Evolutionary conservation across 1,284 basidiomycete species (phyloP).

Genomic region (Nidula niveotomentosa): DNA sequence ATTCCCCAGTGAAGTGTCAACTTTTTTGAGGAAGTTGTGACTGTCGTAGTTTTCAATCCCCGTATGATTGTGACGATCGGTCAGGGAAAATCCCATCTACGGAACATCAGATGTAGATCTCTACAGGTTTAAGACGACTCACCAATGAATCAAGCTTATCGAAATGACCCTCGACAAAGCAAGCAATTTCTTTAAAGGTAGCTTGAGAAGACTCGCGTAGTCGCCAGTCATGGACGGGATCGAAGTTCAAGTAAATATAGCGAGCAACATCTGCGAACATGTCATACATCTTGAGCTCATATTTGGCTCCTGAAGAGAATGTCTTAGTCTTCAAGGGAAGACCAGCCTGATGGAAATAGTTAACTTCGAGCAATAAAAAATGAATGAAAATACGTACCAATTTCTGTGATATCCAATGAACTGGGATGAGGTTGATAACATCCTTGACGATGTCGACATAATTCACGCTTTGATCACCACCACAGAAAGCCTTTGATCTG

Average conservation of each 20-base stretch:
- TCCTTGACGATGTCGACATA: slow-evolving; percentile 72
- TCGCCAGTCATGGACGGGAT: slow-evolving; percentile 58
- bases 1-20: slow-evolving; percentile 13
- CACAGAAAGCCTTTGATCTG: slow-evolving; percentile 30
- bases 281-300: slow-evolving; percentile 47
- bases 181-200: slow-evolving; percentile 40
- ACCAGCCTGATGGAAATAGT: slow-evolving; percentile 33
- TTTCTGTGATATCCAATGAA: slow-evolving; percentile 63
- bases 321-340: slow-evolving; percentile 59
- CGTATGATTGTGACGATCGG: slow-evolving; percentile 12
- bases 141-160: slow-evolving; percentile 15
- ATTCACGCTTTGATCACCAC: slow-evolving; percentile 28
- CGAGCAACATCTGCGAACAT: slow-evolving; percentile 55
- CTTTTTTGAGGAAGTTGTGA: slow-evolving; percentile 22
- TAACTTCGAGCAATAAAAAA: neutral
- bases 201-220: slow-evolving; percentile 38
- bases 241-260: slow-evolving; percentile 60
- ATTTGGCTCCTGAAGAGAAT: slow-evolving; percentile 46
- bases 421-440: slow-evolving; percentile 66
- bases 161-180: slow-evolving; percentile 41
- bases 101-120: too few species aligned
- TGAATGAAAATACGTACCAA: slow-evolving; percentile 43
- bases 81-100: slow-evolving; percentile 4
- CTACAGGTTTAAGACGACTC: neutral
- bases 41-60: slow-evolving; percentile 15